Evolutionary conservation across 2,329 filamentous ascomycete genomes (phyloP), one percentile per base, ranked within the genome.

Genomic region (Beauveria sp.): DNA sequence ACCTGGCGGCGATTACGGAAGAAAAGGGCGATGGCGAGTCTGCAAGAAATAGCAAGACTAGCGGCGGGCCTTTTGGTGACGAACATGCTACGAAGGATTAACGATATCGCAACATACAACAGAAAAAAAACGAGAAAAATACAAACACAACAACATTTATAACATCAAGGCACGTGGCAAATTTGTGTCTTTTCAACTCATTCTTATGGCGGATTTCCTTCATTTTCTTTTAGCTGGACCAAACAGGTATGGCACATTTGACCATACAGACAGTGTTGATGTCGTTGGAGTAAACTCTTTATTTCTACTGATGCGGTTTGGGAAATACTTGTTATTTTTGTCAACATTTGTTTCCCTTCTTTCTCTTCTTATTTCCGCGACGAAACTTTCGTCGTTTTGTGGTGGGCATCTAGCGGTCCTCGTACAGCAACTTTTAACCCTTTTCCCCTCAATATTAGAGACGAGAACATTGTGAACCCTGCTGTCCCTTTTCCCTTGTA

Each of bases 11-110:
- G 5, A 79, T 86, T 30, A 80, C 80, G 24, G 81, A 84, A 40
- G 68, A 69, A 55, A 63, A 75, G 69, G 64, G 71, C 71, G 65
- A 76, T 69, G 34, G 20, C 37, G 57, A 59, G 18, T 76, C 73
- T 53, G 73, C 70, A 62, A 73, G 67, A 22, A 67, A 61, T 41
- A 66, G 70, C 56, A 69, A 72, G 41, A 72, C 69, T 18, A 37
- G 34, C 34, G 70, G 66, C 62, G 84, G 81, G 65, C 83, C 82
- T 1, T 86, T 85, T 67, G 78, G 81, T 22, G 83, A 86, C 64
- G 80, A 84, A 67, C 77, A 85, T 66, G 83, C 82, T 56, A 80
- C 83, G 34, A 78, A 76, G 66, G 80, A 82, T 64, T 78, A 68
- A 65, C 20, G 56, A 58, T 22, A 28, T 18, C 20, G 20, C 30